Conservation (phyloP, 805 yeast species). For the Candida verbasci region DNA sequence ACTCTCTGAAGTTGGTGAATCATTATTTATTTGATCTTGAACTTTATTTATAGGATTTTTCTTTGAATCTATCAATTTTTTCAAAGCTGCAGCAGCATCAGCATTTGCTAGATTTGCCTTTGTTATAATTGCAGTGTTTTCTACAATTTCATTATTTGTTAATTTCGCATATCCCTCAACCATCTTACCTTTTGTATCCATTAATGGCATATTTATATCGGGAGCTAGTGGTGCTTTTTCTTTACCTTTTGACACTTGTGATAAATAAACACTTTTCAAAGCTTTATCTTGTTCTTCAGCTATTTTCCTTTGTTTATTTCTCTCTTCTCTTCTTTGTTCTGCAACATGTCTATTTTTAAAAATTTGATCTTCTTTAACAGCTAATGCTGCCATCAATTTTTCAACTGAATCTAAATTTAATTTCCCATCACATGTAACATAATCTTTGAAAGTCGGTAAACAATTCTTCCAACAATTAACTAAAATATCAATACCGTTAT, state of each 20-base stretch:
- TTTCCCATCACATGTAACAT: conserved; percentile 85
- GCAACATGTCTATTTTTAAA: conserved; percentile 64
- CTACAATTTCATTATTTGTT: conserved; percentile 67
- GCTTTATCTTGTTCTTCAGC: conserved; percentile 44
- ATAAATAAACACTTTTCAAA: conserved; percentile 39
- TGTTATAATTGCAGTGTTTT: conserved; percentile 56
- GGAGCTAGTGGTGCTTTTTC: conserved; percentile 74
- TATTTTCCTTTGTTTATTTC: conserved; percentile 52
- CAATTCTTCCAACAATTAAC: conserved; percentile 78
- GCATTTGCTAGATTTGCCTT: conserved; percentile 69
- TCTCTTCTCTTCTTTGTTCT: conserved; percentile 66
- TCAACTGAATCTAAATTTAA: conserved; percentile 77
- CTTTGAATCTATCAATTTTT: conserved; percentile 30
- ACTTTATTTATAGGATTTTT: conserved; percentile 36
- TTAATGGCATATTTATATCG: conserved; percentile 67
- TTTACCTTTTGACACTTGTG: conserved; percentile 64
- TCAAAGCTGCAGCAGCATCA: conserved; percentile 61
- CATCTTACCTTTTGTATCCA: conserved; percentile 68
- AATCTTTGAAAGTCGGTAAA: conserved; percentile 64
- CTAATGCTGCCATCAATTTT: conserved; percentile 56
- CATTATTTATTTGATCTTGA: conserved; percentile 25
- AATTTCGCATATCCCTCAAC: conserved; percentile 63
- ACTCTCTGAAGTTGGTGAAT: conserved; percentile 8
- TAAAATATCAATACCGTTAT: conserved; percentile 81
- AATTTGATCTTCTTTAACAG: conserved; percentile 72